Evolutionary conservation across 768 basidiomycete genomes (phyloP), one percentile per base, ranked within the genome.

Genomic region (Neoboletus magnificus): DNA sequence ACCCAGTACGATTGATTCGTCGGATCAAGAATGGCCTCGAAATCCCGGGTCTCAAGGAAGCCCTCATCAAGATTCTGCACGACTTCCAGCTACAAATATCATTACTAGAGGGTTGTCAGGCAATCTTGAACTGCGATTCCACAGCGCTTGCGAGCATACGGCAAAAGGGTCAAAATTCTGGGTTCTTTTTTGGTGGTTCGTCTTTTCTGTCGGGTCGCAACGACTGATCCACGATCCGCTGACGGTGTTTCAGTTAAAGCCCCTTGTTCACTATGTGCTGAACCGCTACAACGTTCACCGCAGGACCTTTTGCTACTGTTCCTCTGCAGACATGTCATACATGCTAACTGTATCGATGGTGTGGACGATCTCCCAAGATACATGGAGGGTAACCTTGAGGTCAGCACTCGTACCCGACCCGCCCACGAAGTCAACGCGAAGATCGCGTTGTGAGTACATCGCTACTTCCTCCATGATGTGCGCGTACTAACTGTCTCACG

Each of bases 21-120:
- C 85, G 96, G 11, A 98, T 99, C 72, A 89, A 90, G 74, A 93
- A 98, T 62, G 95, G 97, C 2, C 78, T 98, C 4, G 94, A 98
- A 72, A 98, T 99, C 44, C 93, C 93, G 0, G 96, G 96, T 1
- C 78, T 99, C 55, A 95, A 97, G 68, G 86, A 87, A 48, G 94
- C 96, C 5, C 73, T 98, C 33, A 91, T 98, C 75, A 98, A 97
- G 80, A 98, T 99, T 51, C 74, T 99, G 48, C 93, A 96, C 60
- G 95, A 97, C 66, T 97, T 95, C 67, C 93, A 98, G 66, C 75
- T 98, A 8, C 96, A 96, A 71, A 89, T 93, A 25, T 95, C 93
- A 10, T 73, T 99, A 11, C 76, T 98, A 48, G 93, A 97, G 61
- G 96, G 96, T 2, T 97, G 94, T 66, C 88, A 91, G 71, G 82